These are phyloP conservation scores for Colletotrichum limetticola DNA, from an alignment of 2,329 filamentous ascomycete species.

Conservation along the genomic window DNA sequence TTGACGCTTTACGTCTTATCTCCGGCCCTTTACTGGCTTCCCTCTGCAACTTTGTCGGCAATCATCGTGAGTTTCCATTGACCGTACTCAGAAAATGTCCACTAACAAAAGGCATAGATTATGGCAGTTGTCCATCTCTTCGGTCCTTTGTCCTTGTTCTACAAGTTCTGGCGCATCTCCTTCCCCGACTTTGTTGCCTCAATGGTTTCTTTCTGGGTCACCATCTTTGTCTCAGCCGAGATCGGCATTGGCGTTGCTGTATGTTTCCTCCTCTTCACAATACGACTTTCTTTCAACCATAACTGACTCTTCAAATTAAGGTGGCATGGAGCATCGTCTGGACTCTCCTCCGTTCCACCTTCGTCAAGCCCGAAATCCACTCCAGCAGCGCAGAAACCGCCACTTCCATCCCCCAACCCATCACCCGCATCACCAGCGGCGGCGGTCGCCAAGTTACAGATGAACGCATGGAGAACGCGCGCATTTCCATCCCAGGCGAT, in stretches of 20 bases:
- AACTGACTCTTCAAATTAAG: background rate
- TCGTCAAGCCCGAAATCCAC: slow-evolving; percentile 31
- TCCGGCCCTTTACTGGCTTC: slow-evolving; percentile 73
- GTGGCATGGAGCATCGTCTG: slow-evolving; percentile 73
- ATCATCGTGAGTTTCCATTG: slow-evolving; percentile 67
- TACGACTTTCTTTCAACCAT: background rate
- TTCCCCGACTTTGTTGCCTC: slow-evolving; percentile 72
- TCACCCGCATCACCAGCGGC: slow-evolving; percentile 45
- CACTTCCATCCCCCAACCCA: slow-evolving; percentile 52
- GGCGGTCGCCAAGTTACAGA: slow-evolving; percentile 41
- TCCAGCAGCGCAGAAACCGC: slow-evolving; percentile 15
- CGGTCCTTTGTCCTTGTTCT: slow-evolving; percentile 58
- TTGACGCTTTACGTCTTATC: slow-evolving; percentile 71
- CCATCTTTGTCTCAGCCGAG: slow-evolving; percentile 69
- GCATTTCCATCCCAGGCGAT: slow-evolving; percentile 53
- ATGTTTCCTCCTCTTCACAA: background rate
- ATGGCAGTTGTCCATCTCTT: slow-evolving; percentile 31
- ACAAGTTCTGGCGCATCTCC: slow-evolving; percentile 72
- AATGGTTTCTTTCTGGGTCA: slow-evolving; percentile 73
- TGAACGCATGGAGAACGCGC: slow-evolving; percentile 36
- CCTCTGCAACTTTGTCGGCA: slow-evolving; percentile 71
- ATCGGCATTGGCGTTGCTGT: slow-evolving; percentile 67
- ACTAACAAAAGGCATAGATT: slow-evolving; percentile 8
- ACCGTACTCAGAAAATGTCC: no score
- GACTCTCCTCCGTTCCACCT: slow-evolving; percentile 58